Conservation (phyloP, 768 basidiomycete genomes). For the Naematelia aurantialba region DNA sequence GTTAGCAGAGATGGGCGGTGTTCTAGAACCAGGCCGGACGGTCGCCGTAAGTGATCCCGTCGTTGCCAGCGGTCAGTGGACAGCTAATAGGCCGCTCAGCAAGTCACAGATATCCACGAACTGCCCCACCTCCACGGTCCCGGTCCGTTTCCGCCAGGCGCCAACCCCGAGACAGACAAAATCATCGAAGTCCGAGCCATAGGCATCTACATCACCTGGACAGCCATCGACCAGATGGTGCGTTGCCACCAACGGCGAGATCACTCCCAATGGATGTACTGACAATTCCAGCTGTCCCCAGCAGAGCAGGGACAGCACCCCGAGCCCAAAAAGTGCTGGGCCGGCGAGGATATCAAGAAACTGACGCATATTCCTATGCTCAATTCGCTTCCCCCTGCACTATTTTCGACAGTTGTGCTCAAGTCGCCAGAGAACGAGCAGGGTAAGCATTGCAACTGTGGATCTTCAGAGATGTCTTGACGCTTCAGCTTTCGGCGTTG, state of each 20-base stretch:
- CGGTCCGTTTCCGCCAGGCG: slow-evolving; percentile 7
- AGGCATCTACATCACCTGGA: slow-evolving; percentile 76
- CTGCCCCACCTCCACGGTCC: not conserved
- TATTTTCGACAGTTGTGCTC: not conserved
- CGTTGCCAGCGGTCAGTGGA: not conserved
- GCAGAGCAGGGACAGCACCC: slow-evolving; percentile 58
- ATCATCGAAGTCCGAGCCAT: slow-evolving; percentile 69
- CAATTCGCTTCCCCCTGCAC: not conserved
- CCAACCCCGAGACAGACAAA: slow-evolving; percentile 14
- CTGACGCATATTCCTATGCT: slow-evolving; percentile 52
- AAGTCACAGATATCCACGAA: not conserved
- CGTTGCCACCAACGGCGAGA: slow-evolving; percentile 32
- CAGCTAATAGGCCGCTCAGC: not conserved
- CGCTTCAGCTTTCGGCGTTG: slow-evolving; percentile 51
- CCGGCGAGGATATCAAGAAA: slow-evolving; percentile 60
- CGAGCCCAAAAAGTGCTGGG: slow-evolving; percentile 75
- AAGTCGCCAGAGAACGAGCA: not conserved
- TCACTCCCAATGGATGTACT: not conserved
- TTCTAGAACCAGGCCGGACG: slow-evolving; percentile 66
- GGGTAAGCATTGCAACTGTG: not conserved
- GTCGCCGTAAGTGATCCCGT: slow-evolving; percentile 6
- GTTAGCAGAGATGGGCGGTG: slow-evolving; percentile 72
- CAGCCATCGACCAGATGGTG: slow-evolving; percentile 81
- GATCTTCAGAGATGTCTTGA: not conserved
- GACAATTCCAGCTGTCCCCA: slow-evolving; percentile 58